Evolutionary conservation across 768 basidiomycete genomes (phyloP).

Genomic region (Pholiota molesta): DNA sequence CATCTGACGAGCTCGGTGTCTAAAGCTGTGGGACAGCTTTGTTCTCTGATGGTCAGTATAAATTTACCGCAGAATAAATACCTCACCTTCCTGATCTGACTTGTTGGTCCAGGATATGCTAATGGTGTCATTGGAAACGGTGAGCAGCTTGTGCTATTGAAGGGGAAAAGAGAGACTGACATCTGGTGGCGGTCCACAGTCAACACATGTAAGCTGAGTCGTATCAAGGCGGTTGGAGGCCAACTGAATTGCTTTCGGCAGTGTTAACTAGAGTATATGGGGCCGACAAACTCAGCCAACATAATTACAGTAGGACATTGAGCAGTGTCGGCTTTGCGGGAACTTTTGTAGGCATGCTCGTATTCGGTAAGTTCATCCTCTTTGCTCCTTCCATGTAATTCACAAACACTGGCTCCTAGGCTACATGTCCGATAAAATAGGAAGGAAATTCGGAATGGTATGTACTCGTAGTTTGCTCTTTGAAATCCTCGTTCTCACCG

Average conservation of each 20-base stretch:
- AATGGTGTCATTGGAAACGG: slow-evolving; percentile 80
- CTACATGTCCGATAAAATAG: slow-evolving; percentile 83
- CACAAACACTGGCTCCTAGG: slow-evolving; percentile 28
- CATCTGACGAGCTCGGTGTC: neutral
- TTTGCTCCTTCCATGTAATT: neutral
- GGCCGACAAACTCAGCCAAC: slow-evolving; percentile 44
- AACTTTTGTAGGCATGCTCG: slow-evolving; percentile 83
- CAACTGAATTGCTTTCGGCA: slow-evolving; percentile 25
- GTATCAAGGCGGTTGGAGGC: neutral
- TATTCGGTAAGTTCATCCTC: slow-evolving; percentile 52
- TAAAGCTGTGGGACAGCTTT: slow-evolving; percentile 82
- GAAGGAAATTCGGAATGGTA: slow-evolving; percentile 89
- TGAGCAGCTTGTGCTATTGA: slow-evolving; percentile 37
- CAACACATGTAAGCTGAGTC: slow-evolving; percentile 58
- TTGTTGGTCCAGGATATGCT: slow-evolving; percentile 61
- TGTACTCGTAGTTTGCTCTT: slow-evolving; percentile 17
- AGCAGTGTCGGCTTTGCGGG: slow-evolving; percentile 82
- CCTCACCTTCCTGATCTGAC: slow-evolving; percentile 6
- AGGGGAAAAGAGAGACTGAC: neutral
- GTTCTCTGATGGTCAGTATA: slow-evolving; percentile 74
- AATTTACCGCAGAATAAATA: neutral
- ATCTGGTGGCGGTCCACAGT: slow-evolving; percentile 41
- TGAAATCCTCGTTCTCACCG: neutral
- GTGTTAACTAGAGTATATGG: slow-evolving; percentile 78
- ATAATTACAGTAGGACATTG: slow-evolving; percentile 66